phyloP scores from a whole-genome alignment of 345 rosid genomes.

The Punica granatum region DNA sequence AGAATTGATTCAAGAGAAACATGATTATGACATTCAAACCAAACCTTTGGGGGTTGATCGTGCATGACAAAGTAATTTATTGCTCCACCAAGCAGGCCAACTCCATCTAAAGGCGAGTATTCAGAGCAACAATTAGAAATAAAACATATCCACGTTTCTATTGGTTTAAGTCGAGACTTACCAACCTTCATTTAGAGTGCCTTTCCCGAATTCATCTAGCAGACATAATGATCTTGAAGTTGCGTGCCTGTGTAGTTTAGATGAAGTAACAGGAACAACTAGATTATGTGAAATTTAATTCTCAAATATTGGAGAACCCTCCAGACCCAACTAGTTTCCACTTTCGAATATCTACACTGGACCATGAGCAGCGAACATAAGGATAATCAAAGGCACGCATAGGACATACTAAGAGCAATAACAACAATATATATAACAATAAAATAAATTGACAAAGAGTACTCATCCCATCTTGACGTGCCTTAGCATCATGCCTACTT shows the following conservation, averaged over 20 bases:
- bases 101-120: slow-evolving; percentile 57
- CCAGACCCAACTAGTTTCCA: background rate
- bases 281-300: background rate
- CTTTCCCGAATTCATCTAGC: slow-evolving; percentile 98
- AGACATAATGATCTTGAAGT: slow-evolving; percentile 85
- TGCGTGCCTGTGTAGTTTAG: slow-evolving; percentile 56
- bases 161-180: slow-evolving; percentile 4
- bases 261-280: slow-evolving; percentile 1
- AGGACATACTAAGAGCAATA: no score
- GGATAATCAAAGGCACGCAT: no score
- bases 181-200: slow-evolving; percentile 95
- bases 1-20: no score
- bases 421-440: no score
- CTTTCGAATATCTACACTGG: background rate
- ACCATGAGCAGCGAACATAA: background rate
- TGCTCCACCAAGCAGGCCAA: slow-evolving; percentile 96
- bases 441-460: background rate
- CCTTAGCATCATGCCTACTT: slow-evolving; percentile 98
- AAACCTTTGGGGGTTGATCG: slow-evolving; percentile 85
- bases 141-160: background rate
- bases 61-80: slow-evolving; percentile 54
- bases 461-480: slow-evolving; percentile 14
- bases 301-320: background rate
- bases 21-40: no score
- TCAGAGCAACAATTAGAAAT: background rate